Base-by-base conservation (phyloP, 208 protist genomes). In the Acanthamoeba triangularis region DNA sequence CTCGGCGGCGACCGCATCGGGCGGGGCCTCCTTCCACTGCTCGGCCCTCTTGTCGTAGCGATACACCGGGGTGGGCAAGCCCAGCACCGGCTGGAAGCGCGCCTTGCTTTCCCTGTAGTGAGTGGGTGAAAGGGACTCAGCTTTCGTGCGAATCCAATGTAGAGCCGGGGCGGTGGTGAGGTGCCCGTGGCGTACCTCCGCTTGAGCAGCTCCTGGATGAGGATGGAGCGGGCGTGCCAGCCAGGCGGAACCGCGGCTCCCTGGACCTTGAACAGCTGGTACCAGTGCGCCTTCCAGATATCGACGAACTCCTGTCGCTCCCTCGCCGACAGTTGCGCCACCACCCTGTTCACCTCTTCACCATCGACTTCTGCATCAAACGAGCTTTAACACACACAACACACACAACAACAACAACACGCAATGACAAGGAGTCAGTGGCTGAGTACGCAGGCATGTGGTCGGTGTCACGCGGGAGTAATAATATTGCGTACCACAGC, bases 251-350 rank as follows among this genome's bases (percentile, higher is more conserved):
- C 41, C 16, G 35, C 76, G 20, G 76, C 76, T 13, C 76, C 76
- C n/a, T 30, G 76, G 14, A 44, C 4, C n/a, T 85, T 85, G 76
- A 85, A 85, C 41, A 85, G 47, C 41, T 85, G 76, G 23, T 85
- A 85, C 76, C 76, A 85, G 41, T 85, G 76, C 6, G 76, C 35
- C 47, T 85, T 85, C 76, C 76, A 85, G 20, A 85, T 85, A 30
- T 85, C 76, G 7, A 85, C 47, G 41, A 59, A 85, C 41, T 37
- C 23, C 23, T 85, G 35, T 37, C 47, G 35, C 47, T 85, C 76
- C 35, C 44, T 1, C 13, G 18, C 25, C 41, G 76, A 85, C 13
- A 85, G 44, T 37, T 85, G 76, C 0, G 44, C 47, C 41, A 85
- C n/a, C 35, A 85, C 76, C 37, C 76, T 7, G 7, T 56, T 52